Conservation (phyloP, 805 yeast genomes). For the Brettanomyces sp. region DNA sequence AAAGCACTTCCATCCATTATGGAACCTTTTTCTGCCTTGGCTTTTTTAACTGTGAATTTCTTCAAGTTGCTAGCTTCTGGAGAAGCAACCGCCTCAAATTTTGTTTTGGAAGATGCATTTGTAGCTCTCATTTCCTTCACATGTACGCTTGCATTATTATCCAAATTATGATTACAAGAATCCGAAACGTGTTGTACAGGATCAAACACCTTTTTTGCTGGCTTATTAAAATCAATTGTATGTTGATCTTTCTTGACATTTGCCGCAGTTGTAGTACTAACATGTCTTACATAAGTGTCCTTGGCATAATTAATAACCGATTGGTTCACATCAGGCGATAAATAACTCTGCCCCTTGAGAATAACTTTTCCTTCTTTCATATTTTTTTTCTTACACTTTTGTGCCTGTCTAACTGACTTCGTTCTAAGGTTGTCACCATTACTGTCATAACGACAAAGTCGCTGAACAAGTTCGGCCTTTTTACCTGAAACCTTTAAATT, state of each 20-base stretch:
- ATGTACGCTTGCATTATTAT: no score
- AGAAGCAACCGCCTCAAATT: no score
- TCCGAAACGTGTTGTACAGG: background rate
- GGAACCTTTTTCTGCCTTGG: background rate
- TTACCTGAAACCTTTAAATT: constrained; percentile 56
- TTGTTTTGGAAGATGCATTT: no score
- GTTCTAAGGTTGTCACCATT: constrained; percentile 2
- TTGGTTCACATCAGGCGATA: background rate
- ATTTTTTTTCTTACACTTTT: constrained; percentile 7
- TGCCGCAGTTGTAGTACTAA: constrained; percentile 13
- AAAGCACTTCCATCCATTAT: background rate
- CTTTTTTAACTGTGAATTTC: constrained; percentile 2
- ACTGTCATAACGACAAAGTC: constrained; percentile 16
- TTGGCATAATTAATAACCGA: background rate
- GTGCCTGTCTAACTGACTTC: background rate
- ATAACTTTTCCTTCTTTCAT: background rate
- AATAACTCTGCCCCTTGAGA: background rate
- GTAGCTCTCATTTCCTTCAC: no score
- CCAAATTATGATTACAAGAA: no score
- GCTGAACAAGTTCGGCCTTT: constrained; percentile 44
- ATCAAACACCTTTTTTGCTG: constrained; percentile 24
- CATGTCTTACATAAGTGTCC: background rate
- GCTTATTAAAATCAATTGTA: constrained; percentile 46
- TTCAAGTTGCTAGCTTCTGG: no score
- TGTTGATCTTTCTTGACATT: constrained; percentile 42